Evolutionary conservation across 108 stramenopile species (phyloP).

Genomic region (Nannochloropsis oceanica): DNA sequence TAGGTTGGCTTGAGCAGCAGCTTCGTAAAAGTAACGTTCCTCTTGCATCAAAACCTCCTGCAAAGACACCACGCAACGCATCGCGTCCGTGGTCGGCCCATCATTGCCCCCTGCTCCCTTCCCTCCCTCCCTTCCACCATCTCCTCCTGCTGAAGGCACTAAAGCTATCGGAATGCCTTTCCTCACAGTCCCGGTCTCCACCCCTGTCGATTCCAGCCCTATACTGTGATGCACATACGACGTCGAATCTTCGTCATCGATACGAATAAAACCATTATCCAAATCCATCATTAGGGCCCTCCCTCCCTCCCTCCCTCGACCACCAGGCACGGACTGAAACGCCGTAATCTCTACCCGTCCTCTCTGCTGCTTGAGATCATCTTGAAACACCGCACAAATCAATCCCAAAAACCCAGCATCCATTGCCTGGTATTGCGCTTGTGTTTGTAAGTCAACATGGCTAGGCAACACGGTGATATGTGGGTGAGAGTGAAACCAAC

Average conservation of each 20-base stretch:
- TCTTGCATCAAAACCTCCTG: background rate
- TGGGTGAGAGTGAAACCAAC: conserved; percentile 7
- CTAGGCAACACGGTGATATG: conserved; percentile 3
- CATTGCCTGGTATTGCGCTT: background rate
- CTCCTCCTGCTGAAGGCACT: background rate
- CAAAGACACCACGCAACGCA: background rate
- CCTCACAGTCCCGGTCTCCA: background rate
- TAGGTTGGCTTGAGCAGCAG: background rate
- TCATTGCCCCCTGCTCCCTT: too few relatives aligned
- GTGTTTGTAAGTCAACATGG: conserved; percentile 3
- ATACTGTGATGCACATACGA: background rate
- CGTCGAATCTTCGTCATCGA: background rate
- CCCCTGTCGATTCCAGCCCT: too few relatives aligned
- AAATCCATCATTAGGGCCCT: background rate
- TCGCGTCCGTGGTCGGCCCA: background rate
- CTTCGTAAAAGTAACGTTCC: background rate
- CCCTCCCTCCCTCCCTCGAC: background rate
- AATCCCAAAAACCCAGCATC: background rate
- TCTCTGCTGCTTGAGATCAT: background rate
- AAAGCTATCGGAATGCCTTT: background rate
- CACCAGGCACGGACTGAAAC: background rate
- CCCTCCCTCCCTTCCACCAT: too few relatives aligned
- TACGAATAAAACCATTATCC: background rate
- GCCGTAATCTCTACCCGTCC: background rate
- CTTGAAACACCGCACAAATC: background rate